Conservation (phyloP, 768 basidiomycete genomes). For the Leccinum sublutescens region DNA sequence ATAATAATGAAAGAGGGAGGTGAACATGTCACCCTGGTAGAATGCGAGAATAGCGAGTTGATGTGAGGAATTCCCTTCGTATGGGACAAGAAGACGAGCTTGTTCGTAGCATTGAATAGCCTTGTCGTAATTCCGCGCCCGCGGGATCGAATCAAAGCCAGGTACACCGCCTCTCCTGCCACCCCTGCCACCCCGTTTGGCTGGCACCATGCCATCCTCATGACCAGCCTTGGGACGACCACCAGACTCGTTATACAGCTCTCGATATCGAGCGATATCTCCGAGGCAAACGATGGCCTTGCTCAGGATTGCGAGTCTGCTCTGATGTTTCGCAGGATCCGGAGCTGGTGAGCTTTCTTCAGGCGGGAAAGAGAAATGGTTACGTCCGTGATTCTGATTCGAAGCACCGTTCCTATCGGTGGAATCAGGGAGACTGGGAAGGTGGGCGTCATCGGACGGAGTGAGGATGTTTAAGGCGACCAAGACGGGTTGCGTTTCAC, state of each 20-base stretch:
- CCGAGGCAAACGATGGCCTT: slow-evolving; percentile 91
- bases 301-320: slow-evolving; percentile 72
- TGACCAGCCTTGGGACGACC: slow-evolving; percentile 66
- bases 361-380: slow-evolving; percentile 63
- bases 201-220: slow-evolving; percentile 47
- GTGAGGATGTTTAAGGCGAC: slow-evolving; percentile 53
- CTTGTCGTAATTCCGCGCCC: slow-evolving; percentile 67
- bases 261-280: slow-evolving; percentile 91
- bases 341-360: slow-evolving; percentile 48
- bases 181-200: slow-evolving; percentile 37
- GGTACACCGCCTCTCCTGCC: slow-evolving; percentile 47
- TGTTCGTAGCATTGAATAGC: slow-evolving; percentile 84
- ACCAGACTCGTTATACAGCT: slow-evolving; percentile 78
- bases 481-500: slow-evolving; percentile 60
- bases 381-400: slow-evolving; percentile 42
- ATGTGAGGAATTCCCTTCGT: slow-evolving; percentile 93
- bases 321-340: slow-evolving; percentile 39
- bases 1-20: slow-evolving; percentile 82
- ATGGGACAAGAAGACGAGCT: slow-evolving; percentile 76
- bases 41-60: slow-evolving; percentile 92
- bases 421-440: slow-evolving; percentile 23
- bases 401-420: slow-evolving; percentile 20
- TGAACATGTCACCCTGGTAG: slow-evolving; percentile 81
- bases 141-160: slow-evolving; percentile 45
- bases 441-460: slow-evolving; percentile 37